Evolutionary conservation across 495 filamentous ascomycete species (phyloP).

Genomic region (Penicillium antarcticum): DNA sequence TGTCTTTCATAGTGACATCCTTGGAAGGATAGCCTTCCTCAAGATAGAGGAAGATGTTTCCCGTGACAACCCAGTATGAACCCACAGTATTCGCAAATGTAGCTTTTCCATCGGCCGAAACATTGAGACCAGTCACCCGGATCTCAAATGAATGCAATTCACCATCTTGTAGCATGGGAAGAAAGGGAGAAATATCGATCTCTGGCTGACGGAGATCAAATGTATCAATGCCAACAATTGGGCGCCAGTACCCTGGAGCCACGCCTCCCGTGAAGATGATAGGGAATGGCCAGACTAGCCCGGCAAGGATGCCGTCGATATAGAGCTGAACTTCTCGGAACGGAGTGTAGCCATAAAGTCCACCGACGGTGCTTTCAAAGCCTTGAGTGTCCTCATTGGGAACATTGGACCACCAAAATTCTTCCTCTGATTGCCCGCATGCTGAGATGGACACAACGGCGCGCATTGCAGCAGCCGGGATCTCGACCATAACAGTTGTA

Average conservation of each 20-base stretch:
- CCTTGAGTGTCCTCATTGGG: slow-evolving; percentile 59
- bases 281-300: slow-evolving; percentile 82
- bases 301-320: slow-evolving; percentile 73
- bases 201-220: slow-evolving; percentile 81
- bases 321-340: slow-evolving; percentile 81
- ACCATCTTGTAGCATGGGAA: slow-evolving; percentile 66
- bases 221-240: slow-evolving; percentile 79
- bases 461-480: slow-evolving; percentile 61
- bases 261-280: slow-evolving; percentile 88
- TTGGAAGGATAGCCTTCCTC: slow-evolving; percentile 46
- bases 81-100: slow-evolving; percentile 58
- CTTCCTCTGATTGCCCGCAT: slow-evolving; percentile 73
- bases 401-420: slow-evolving; percentile 90
- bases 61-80: slow-evolving; percentile 79
- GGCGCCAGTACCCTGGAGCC: slow-evolving; percentile 76
- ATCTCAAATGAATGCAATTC: slow-evolving; percentile 68
- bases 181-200: slow-evolving; percentile 79
- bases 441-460: slow-evolving; percentile 76
- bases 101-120: slow-evolving; percentile 36
- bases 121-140: slow-evolving; percentile 59
- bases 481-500: slow-evolving; percentile 49
- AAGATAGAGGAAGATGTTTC: slow-evolving; percentile 76
- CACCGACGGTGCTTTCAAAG: slow-evolving; percentile 54
- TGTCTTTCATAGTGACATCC: not conserved
- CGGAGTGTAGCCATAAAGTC: slow-evolving; percentile 67